Evolutionary conservation across 148 eudicot species (phyloP), one percentile per base, ranked within the genome.

Genomic region (Rhododendron vialii): DNA sequence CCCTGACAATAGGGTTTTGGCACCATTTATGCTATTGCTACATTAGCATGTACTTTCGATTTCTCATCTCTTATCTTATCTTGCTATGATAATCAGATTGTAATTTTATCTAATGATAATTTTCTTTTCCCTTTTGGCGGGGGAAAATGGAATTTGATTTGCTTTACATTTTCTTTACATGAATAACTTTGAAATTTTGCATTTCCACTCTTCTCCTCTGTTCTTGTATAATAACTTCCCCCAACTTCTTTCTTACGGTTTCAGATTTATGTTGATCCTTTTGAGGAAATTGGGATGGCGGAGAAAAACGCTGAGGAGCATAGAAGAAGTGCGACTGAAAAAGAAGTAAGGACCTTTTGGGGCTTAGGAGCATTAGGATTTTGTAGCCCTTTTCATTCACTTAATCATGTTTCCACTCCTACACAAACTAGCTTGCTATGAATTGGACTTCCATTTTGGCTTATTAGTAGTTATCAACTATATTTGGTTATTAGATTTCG

Each of bases 251-350:
- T 51, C 51, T 28, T 84, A 41, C 8, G 41, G 45, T 80, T 85
- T 78, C 89, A 96, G 99, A 90, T 94, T 87, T 92, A 86, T 88
- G 51, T 92, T 63, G 99, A 96, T 93, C 99, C 99, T 85, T 96
- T 96, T 90, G 99, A 96, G 88, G 99, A 96, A 89, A 89, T 96
- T 75, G 91, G 86, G 71, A 86, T 88, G 88, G 93, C 90, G 3
- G 94, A 89, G 47, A 93, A 91, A 88, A 91, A 86, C 87, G 95
- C 95, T 61, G 95, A 96, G 86, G 90, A 93, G 89, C 99, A 96
- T 83, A 93, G 99, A 90, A 94, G 98, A 92, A 96, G 99, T 89
- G 99, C 99, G 47, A 91, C 83, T 84, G 98, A 95, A 85, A 88
- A 95, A 86, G 99, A 96, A 89, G 99, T 96, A 92, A 90, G 91